A percentile compares a stretch with the other conserved stretches of the same genome.
These are phyloP conservation scores for Kurtzmaniella quercitrusa DNA, from an alignment of 1,139 yeast genomes.

Conservation along the genomic window DNA sequence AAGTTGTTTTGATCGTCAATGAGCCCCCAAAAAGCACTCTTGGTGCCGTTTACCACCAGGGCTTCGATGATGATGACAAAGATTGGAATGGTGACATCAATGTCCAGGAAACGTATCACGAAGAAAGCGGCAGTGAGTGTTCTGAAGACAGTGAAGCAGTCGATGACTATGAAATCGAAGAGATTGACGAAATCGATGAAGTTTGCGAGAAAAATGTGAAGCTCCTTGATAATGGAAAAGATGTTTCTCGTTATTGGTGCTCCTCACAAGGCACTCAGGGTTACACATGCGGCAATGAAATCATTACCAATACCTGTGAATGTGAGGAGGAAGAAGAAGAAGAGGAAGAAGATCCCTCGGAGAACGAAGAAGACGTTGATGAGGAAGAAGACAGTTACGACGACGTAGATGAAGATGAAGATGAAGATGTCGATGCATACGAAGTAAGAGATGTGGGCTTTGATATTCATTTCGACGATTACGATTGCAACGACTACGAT, in stretches of 20 bases:
- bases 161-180: conserved; percentile 7
- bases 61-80: not conserved
- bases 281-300: too few relatives aligned
- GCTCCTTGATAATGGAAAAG: not conserved
- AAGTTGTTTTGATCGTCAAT: not conserved
- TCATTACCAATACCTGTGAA: conserved; percentile 10
- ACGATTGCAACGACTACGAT: conserved; percentile 1
- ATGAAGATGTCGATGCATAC: not conserved
- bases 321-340: conserved; percentile 5
- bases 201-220: not conserved
- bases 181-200: conserved; percentile 4
- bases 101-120: conserved; percentile 2
- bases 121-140: conserved; percentile 1
- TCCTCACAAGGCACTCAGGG: conserved; percentile 6
- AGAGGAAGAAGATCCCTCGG: not conserved
- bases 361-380: conserved; percentile 7
- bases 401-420: conserved; percentile 3
- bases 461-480: conserved; percentile 1
- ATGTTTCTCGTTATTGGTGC: conserved; percentile 1
- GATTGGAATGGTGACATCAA: not conserved
- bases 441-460: not conserved
- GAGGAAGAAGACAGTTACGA: conserved; percentile 4
- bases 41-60: not conserved
- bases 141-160: conserved; percentile 7
- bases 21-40: not conserved